Conservation (phyloP, 2,329 filamentous ascomycete species). For the Xylaria arbuscula region DNA sequence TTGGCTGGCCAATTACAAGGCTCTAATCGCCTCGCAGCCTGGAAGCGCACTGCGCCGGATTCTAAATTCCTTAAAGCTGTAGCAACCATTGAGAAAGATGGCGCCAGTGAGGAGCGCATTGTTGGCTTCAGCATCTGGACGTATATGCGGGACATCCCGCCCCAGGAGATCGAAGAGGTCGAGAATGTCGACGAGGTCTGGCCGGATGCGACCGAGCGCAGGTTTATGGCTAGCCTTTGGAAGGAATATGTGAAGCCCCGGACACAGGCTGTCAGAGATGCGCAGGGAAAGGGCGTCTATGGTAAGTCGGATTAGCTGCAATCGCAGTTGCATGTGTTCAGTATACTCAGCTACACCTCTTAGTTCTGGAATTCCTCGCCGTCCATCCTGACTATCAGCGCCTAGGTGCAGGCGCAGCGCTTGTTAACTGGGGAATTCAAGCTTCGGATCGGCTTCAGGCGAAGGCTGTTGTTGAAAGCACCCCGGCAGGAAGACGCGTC, state of each 20-base stretch:
- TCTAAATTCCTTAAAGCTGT: constrained; percentile 43
- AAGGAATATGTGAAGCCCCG: constrained; percentile 41
- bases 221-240: constrained; percentile 43
- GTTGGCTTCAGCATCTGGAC: constrained; percentile 45
- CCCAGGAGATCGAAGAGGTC: constrained; percentile 37
- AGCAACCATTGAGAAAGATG: neutral
- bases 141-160: constrained; percentile 40
- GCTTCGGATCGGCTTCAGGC: constrained; percentile 38
- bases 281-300: constrained; percentile 38
- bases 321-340: neutral
- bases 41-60: constrained; percentile 29
- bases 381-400: constrained; percentile 42
- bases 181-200: constrained; percentile 41
- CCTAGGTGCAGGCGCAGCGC: constrained; percentile 40
- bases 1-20: constrained; percentile 37
- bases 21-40: constrained; percentile 34
- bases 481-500: constrained; percentile 36
- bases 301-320: constrained; percentile 30
- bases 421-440: constrained; percentile 43
- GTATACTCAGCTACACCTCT: neutral
- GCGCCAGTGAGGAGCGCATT: constrained; percentile 21
- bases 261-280: constrained; percentile 32
- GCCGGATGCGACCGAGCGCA: constrained; percentile 41
- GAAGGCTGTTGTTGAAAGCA: constrained; percentile 41
- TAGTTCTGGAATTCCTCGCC: constrained; percentile 44